These are phyloP conservation scores for Ogataea angusta DNA, from an alignment of 805 yeast species.

Conservation along the genomic window DNA sequence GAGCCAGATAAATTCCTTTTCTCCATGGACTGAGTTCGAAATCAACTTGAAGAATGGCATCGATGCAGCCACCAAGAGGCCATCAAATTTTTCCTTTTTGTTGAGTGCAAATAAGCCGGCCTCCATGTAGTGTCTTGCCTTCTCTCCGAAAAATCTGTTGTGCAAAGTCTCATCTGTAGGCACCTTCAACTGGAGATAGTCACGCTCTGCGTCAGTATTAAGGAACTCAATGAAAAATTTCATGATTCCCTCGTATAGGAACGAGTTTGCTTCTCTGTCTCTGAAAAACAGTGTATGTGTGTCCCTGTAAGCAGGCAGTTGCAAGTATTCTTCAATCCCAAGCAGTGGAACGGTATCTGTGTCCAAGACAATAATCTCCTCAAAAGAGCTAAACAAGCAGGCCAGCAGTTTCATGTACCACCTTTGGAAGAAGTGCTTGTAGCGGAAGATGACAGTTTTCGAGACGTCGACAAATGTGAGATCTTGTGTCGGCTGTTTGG, in stretches of 20 bases:
- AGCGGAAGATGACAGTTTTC: constrained; percentile 24
- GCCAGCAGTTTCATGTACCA: constrained; percentile 52
- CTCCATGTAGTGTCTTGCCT: constrained; percentile 45
- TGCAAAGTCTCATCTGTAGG: constrained; percentile 34
- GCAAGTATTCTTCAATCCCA: constrained; percentile 37
- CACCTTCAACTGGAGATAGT: constrained; percentile 36
- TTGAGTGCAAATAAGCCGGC: constrained; percentile 48
- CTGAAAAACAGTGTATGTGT: constrained; percentile 46
- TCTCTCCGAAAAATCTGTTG: constrained; percentile 42
- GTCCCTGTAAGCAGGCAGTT: constrained; percentile 33
- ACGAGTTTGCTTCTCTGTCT: constrained; percentile 42
- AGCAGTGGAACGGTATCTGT: constrained; percentile 46
- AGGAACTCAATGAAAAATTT: constrained; percentile 44
- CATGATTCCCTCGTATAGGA: constrained; percentile 38
- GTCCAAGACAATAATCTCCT: constrained; percentile 52
- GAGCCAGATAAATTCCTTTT: constrained; percentile 75
- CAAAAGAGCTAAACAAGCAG: constrained; percentile 53
- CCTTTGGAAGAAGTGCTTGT: constrained; percentile 24
- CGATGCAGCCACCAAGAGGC: constrained; percentile 42
- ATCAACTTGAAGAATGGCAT: constrained; percentile 43
- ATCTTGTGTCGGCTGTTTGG: constrained; percentile 27
- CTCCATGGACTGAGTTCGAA: constrained; percentile 65
- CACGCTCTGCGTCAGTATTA: constrained; percentile 42
- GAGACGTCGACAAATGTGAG: constrained; percentile 35
- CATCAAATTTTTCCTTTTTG: constrained; percentile 46